These are phyloP conservation scores for Amaranthus hypochondriacus DNA, from an alignment of 148 eudicot species.

Conservation along the genomic window DNA sequence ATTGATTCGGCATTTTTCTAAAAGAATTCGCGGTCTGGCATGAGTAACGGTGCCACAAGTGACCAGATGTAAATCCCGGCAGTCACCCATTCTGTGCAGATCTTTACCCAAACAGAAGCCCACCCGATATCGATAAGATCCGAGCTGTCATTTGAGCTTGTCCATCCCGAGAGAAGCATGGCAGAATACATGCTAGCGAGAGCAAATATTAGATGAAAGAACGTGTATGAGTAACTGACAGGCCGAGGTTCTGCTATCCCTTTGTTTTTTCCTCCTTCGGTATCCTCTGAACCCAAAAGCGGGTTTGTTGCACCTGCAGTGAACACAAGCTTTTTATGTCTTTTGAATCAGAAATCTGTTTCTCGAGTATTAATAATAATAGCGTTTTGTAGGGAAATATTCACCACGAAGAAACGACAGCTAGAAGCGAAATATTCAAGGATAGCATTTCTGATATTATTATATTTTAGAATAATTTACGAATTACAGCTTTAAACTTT, in stretches of 20 bases:
- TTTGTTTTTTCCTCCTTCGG: constrained; percentile 56
- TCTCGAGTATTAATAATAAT: too few species aligned
- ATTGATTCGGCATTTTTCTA: constrained; percentile 1
- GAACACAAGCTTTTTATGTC: not conserved
- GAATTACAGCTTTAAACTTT: too few species aligned
- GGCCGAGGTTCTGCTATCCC: constrained; percentile 57
- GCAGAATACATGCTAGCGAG: constrained; percentile 98
- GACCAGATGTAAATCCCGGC: constrained; percentile 89
- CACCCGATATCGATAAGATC: constrained; percentile 92
- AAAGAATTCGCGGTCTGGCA: constrained; percentile 82
- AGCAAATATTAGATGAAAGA: constrained; percentile 91
- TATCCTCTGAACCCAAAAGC: constrained; percentile 63
- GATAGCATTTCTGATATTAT: too few species aligned
- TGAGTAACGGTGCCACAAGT: constrained; percentile 72
- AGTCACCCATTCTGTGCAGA: constrained; percentile 87
- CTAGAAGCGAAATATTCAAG: too few species aligned
- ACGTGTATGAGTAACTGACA: constrained; percentile 82
- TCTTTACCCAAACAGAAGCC: constrained; percentile 97
- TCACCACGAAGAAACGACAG: too few species aligned
- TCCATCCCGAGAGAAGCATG: constrained; percentile 98
- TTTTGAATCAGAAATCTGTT: too few species aligned
- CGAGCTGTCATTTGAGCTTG: constrained; percentile 64
- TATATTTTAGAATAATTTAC: too few species aligned
- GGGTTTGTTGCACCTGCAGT: constrained; percentile 54
- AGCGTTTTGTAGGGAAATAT: too few species aligned